Evolutionary conservation across 306 rosid species (phyloP).

Genomic region (Rosa chinensis): DNA sequence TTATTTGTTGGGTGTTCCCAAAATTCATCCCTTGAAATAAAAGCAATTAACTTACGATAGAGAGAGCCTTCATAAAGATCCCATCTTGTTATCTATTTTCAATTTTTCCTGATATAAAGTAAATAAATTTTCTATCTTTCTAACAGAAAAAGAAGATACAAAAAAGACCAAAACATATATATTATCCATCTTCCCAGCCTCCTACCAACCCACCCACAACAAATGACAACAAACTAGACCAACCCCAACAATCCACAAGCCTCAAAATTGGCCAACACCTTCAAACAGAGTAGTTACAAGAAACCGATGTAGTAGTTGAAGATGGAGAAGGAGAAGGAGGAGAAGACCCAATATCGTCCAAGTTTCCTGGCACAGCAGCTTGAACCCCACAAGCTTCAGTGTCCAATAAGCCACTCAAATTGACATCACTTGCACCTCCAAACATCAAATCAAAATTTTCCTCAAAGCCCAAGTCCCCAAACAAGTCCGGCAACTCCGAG

Average conservation of each 20-base stretch:
- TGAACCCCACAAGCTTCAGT: conserved; percentile 11
- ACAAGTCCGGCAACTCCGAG: conserved; percentile 38
- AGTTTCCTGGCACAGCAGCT: conserved; percentile 27
- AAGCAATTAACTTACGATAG: too few species aligned
- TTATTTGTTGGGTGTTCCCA: too few species aligned
- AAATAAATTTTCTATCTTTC: neutral
- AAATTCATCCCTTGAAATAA: too few species aligned
- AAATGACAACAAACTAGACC: conserved; percentile 27
- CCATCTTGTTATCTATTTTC: too few species aligned
- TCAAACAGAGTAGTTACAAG: conserved; percentile 36
- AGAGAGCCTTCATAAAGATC: too few species aligned
- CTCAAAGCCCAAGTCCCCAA: conserved; percentile 50
- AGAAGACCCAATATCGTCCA: conserved; percentile 31
- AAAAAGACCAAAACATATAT: conserved; percentile 3
- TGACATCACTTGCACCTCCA: conserved; percentile 31
- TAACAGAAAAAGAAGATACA: neutral
- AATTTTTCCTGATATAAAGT: neutral
- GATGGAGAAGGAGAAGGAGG: conserved; percentile 53
- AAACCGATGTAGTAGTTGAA: conserved; percentile 57
- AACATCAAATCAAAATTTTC: conserved; percentile 61
- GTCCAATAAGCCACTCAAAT: conserved; percentile 30
- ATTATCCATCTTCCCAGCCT: conserved; percentile 11
- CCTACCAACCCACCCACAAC: conserved; percentile 21
- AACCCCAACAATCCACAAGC: conserved; percentile 19
- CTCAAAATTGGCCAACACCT: neutral